Evolutionary conservation across 2,329 filamentous ascomycete species (phyloP).

Genomic region (Grosmannia huntii): DNA sequence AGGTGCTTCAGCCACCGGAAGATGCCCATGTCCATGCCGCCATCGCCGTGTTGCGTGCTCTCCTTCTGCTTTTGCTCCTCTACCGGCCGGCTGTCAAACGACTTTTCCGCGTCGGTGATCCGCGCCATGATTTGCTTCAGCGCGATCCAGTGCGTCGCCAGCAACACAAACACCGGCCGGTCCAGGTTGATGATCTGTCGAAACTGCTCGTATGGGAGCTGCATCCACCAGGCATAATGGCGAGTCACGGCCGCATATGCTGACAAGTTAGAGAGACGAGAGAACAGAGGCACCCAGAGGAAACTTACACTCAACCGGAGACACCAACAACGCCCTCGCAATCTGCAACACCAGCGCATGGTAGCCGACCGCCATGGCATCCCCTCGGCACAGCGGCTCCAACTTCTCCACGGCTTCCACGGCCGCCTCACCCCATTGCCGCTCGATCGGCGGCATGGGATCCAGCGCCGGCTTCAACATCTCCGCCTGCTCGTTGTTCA

Average conservation of each 20-base stretch:
- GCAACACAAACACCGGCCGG: constrained; percentile 32
- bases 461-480: constrained; percentile 32
- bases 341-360: constrained; percentile 31
- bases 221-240: constrained; percentile 46
- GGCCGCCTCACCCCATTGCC: constrained; percentile 33
- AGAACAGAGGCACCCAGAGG: neutral
- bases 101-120: constrained; percentile 20
- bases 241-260: constrained; percentile 36
- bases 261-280: constrained; percentile 11
- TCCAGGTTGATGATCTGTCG: constrained; percentile 33
- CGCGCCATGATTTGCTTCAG: constrained; percentile 40
- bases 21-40: constrained; percentile 28
- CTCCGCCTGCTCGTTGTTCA: constrained; percentile 26
- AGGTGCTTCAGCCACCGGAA: constrained; percentile 37
- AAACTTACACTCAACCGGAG: constrained; percentile 38
- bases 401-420: constrained; percentile 28
- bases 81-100: constrained; percentile 1
- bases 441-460: constrained; percentile 26
- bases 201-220: constrained; percentile 39
- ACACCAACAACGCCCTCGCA: constrained; percentile 36
- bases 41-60: neutral
- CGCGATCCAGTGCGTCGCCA: constrained; percentile 42
- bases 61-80: constrained; percentile 14
- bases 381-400: constrained; percentile 26
- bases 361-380: constrained; percentile 32